Evolutionary conservation across 768 basidiomycete genomes (phyloP), one percentile per base, ranked within the genome.

Genomic region (Artomyces pyxidatus): DNA sequence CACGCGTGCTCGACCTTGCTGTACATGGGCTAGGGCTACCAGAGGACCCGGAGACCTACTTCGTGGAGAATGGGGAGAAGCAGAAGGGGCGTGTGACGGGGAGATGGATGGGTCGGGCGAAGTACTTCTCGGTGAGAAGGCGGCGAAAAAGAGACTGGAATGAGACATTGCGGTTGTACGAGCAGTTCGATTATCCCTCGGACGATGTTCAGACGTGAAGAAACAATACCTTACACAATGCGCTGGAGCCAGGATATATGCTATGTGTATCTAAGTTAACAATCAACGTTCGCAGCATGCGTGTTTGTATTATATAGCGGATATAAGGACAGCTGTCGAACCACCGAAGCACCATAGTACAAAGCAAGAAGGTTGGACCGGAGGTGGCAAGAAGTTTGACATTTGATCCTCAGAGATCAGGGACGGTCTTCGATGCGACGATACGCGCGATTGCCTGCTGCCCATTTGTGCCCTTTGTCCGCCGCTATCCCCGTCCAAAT

Each of bases 101-200:
- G 11, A 59, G 61, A 6, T 88, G 87, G 88, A 85, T 85, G 52
- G 81, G 83, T 51, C 71, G 74, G 25, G 69, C 78, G 32, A 74
- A 80, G 56, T 92, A 91, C 59, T 92, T 92, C 61, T 91, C 88
- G 17, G 71, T 92, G 49, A 76, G 75, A 50, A 69, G 88, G 53
- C 68, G 89, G 58, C 71, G 88, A 55, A 92, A 92, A 65, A 76
- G 88, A 55, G 90, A 92, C 58, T 92, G 90, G 89, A 89, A 89
- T 57, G 89, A 92, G 67, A 88, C 83, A 4, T 65, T 92, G 40
- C 71, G 88, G 41, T 65, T 88, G 47, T 90, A 89, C 55, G 88
- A 91, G 55, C 74, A 85, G 52, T 83, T 88, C 16, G 88, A 90
- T 63, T 92, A 88, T 59, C 86, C 86, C 0, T 74, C 75, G 12